A percentile compares a stretch with the other conserved stretches of the same genome.
Evolutionary conservation across 2,329 filamentous ascomycete species (phyloP).

Genomic region (Knoxdaviesia proteae): DNA sequence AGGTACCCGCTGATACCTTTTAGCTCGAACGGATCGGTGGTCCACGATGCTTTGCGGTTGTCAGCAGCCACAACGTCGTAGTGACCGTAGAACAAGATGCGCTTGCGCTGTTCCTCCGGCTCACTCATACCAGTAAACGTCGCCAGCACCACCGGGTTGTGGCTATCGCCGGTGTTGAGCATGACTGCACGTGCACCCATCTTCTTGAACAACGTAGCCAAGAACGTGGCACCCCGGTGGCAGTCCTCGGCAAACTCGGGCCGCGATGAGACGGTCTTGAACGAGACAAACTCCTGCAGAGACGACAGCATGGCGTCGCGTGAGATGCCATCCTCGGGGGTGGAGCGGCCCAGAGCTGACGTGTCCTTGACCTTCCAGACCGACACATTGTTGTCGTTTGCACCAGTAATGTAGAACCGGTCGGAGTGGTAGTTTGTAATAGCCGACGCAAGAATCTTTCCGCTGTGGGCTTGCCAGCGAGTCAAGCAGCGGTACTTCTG

Average conservation of each 20-base stretch:
- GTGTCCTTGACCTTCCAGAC: conserved; percentile 57
- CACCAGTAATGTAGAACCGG: conserved; percentile 81
- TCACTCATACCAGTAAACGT: conserved; percentile 62
- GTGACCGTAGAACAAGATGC: conserved; percentile 90
- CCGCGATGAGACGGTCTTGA: conserved; percentile 76
- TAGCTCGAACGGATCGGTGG: conserved; percentile 71
- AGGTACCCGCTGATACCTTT: conserved; percentile 79
- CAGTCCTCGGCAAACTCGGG: conserved; percentile 80
- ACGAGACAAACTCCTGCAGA: conserved; percentile 71
- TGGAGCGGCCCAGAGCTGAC: conserved; percentile 9
- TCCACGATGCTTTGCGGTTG: conserved; percentile 52
- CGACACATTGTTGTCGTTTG: conserved; percentile 75
- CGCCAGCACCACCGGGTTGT: conserved; percentile 86
- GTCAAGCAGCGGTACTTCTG: conserved; percentile 65
- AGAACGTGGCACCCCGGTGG: conserved; percentile 73
- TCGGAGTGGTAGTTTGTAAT: conserved; percentile 48
- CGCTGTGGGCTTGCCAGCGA: conserved; percentile 66
- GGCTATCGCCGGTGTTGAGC: conserved; percentile 57
- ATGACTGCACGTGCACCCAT: conserved; percentile 79
- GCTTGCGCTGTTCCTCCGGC: conserved; percentile 48
- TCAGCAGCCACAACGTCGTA: conserved; percentile 94
- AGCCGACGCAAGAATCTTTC: conserved; percentile 71
- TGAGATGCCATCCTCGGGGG: conserved; percentile 2
- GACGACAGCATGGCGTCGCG: conserved; percentile 42
- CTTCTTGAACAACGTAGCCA: conserved; percentile 78